Percentiles rank a stretch among this genome's conserved stretches.
These are phyloP conservation scores for Sungouiella blattae DNA, from an alignment of 805 yeast species.

Conservation along the genomic window DNA sequence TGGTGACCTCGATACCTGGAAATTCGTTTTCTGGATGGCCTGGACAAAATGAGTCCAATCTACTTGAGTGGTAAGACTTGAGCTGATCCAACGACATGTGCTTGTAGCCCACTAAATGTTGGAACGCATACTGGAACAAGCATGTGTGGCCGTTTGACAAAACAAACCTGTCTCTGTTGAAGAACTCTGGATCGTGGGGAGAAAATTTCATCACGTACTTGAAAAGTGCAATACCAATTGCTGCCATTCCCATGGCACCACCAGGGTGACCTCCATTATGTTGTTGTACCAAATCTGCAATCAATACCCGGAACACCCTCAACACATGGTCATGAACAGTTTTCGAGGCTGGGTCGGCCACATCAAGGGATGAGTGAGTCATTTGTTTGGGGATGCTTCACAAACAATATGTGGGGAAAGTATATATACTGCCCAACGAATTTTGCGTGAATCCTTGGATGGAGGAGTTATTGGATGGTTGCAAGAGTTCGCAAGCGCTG, in stretches of 20 bases:
- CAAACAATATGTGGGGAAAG: too few species aligned
- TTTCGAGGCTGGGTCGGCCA: too few species aligned
- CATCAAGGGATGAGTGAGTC: too few species aligned
- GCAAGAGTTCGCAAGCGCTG: too few species aligned
- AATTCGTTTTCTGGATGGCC: conserved; percentile 41
- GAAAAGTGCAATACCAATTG: conserved; percentile 35
- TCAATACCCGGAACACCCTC: conserved; percentile 26
- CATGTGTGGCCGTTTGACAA: conserved; percentile 38
- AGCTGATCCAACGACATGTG: conserved; percentile 32
- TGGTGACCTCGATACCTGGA: conserved; percentile 36
- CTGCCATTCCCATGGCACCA: conserved; percentile 41
- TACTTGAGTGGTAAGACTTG: conserved; percentile 28
- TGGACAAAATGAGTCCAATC: conserved; percentile 25
- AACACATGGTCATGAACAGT: too few species aligned
- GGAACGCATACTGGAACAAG: conserved; percentile 28
- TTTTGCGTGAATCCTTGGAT: too few species aligned
- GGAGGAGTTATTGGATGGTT: too few species aligned
- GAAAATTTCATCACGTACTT: conserved; percentile 27
- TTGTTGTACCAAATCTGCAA: conserved; percentile 24
- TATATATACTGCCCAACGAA: too few species aligned
- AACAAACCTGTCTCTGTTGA: conserved; percentile 37
- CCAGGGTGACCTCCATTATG: conserved; percentile 40
- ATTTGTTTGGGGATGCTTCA: too few species aligned
- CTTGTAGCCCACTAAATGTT: conserved; percentile 28
- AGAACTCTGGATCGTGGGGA: conserved; percentile 27